These are phyloP conservation scores for Rhytidiadelphus loreus DNA, from an alignment of 225 moss, liverwort and hornwort genomes.

Conservation along the genomic window DNA sequence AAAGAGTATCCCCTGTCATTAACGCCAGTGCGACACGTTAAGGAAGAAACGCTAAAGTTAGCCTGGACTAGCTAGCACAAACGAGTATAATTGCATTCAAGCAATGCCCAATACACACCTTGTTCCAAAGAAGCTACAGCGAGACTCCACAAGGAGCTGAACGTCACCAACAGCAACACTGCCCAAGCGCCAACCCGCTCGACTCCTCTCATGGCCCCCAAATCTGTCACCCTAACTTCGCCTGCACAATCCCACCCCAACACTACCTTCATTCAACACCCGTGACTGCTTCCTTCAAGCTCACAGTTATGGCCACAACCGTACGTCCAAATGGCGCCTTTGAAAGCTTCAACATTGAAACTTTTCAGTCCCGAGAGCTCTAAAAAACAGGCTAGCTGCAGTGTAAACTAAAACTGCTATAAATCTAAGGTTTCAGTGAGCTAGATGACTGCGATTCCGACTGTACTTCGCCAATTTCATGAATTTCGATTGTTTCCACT, in stretches of 20 bases:
- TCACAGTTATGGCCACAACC: neutral
- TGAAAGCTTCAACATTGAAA: neutral
- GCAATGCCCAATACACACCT: neutral
- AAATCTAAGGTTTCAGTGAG: neutral
- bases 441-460: too few species aligned
- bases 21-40: neutral
- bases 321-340: neutral
- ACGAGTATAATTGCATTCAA: neutral
- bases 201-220: neutral
- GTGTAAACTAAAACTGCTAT: neutral
- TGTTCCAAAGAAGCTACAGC: conserved; percentile 16
- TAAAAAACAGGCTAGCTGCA: too few species aligned
- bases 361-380: neutral
- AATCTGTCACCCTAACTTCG: neutral
- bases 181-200: neutral
- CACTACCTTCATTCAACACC: neutral
- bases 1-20: neutral
- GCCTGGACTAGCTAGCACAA: neutral
- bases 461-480: neutral
- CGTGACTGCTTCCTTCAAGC: neutral
- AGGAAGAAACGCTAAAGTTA: neutral
- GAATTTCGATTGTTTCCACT: neutral
- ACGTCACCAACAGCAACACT: neutral
- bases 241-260: neutral
- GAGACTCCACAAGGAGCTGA: neutral